Evolutionary conservation across 768 basidiomycete genomes (phyloP), one percentile per base, ranked within the genome.

Genomic region (Grammothele lineata): DNA sequence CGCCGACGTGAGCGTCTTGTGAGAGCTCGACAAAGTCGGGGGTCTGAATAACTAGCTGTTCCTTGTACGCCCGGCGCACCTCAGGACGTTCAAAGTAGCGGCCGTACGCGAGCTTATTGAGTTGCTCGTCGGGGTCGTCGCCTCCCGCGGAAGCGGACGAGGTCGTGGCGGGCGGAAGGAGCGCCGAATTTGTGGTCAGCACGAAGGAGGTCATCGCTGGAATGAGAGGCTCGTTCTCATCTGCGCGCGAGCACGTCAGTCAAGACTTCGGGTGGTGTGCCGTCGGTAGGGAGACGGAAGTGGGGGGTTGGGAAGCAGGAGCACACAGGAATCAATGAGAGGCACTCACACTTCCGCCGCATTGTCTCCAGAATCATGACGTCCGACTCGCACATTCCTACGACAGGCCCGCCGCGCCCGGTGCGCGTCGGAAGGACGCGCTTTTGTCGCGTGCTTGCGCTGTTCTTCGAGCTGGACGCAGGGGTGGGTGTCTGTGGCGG

Each of bases 381-480:
- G 70, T 94, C 92, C 15, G 83, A 74, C 62, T 90, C 87, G 62
- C 83, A 81, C 50, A 69, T 84, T 46, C 91, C 88, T 41, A 88
- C 78, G 27, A 87, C 88, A 23, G 86, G 84, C 14, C 87, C 88
- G 45, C 87, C 85, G 46, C 91, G 78, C 57, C 88, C 75, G 46
- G 85, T 78, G 57, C 92, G 80, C 64, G 87, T 78, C 35, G 92
- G 92, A 47, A 91, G 70, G 36, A 91, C 83, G 64, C 91, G 83
- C 68, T 85, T 87, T 66, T 81, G 83, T 46, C 77, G 80, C 52
- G 69, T 63, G 57, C 53, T 53, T 34, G 55, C 40, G 11, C 52
- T 27, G 11, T 23, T 38, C 48, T 50, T 57, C 24, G 50, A 45
- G 30, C 34, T 37, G 1, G 51, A 44, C 19, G 39, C 42, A 21